A percentile compares a stretch with the other conserved stretches of the same genome.
These are phyloP conservation scores for Malassezia equina DNA, from an alignment of 1,284 basidiomycete species.

Conservation along the genomic window DNA sequence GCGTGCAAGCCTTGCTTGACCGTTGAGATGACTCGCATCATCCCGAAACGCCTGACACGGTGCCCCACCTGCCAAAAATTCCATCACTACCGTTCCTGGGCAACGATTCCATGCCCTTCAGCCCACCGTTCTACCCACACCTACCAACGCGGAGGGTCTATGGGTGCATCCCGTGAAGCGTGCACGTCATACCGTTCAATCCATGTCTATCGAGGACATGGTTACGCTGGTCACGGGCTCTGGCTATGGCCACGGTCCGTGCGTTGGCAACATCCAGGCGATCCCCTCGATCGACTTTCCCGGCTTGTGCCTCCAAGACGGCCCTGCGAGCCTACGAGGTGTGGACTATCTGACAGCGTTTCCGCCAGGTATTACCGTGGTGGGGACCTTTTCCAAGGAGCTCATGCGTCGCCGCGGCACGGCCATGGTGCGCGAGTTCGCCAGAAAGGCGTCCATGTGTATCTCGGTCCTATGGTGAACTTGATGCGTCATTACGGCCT, in stretches of 20 bases:
- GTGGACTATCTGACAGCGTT: constrained; percentile 52
- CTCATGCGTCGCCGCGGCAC: constrained; percentile 63
- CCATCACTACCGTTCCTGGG: constrained; percentile 20
- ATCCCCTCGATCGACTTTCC: constrained; percentile 58
- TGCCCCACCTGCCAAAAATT: constrained; percentile 1
- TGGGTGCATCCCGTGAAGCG: constrained; percentile 58
- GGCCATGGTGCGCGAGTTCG: constrained; percentile 68
- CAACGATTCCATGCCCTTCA: constrained; percentile 28
- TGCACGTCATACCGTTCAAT: constrained; percentile 47
- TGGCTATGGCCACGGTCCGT: constrained; percentile 26
- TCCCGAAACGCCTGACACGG: constrained; percentile 5
- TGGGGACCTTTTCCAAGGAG: constrained; percentile 60
- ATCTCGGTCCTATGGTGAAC: constrained; percentile 52
- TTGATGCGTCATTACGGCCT: constrained; percentile 54
- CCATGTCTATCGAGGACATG: constrained; percentile 51
- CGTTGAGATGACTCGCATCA: constrained; percentile 2
- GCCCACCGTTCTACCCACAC: constrained; percentile 30
- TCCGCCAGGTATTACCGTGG: constrained; percentile 64
- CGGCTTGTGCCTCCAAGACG: constrained; percentile 59
- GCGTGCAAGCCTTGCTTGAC: not conserved
- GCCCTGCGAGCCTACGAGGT: constrained; percentile 56
- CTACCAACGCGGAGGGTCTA: constrained; percentile 47
- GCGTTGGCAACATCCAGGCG: constrained; percentile 34
- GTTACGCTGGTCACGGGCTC: constrained; percentile 50
- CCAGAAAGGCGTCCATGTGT: constrained; percentile 68